Base-by-base conservation (phyloP, 495 filamentous ascomycete species). In the Aspergillus leporis region DNA sequence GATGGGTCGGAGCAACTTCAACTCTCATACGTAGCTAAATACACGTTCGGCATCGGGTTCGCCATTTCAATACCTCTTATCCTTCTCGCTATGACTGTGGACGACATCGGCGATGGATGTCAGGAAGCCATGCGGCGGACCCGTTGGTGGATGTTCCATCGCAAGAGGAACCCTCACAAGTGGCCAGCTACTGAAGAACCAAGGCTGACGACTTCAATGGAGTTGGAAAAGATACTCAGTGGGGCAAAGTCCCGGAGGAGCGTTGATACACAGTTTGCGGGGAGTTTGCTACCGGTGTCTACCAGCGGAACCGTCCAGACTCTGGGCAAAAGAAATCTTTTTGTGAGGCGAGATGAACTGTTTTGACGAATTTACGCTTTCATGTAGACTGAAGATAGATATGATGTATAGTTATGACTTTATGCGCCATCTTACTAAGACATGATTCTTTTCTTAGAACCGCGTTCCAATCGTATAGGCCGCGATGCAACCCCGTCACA, bases 11-110 rank as follows among this genome's bases (percentile, higher is more conserved):
- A 66, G 0, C 60, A 66, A 13, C 62, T 89, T 19, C 76, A 77
- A 7, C 69, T 89, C 4, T 61, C 56, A 3, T 89, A 84, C 61
- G 87, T 89, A 5, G 74, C 78, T 16, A 85, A 85, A 62, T 88
- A 83, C 62, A 81, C 84, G 43, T 89, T 89, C 55, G 85, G 87
- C 9, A 81, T 88, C 45, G 86, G 87, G 3, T 81, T 89, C 36
- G 81, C 81, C n/a, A 83, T 89, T 49, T 84, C 81, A 0, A 84
- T 88, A 43, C 85, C 85, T 0, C 67, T 89, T 14, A 81, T 89
- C 30, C 62, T 79, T 5, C 68, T 88, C 18, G 86, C 87, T 0
- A 74, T 89, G 22, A 72, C 77, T 0, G 66, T 88, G 3, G 82
- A 84, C 38, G 81, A 84, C 59, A 82, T 88, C 45, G 76, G 80